Evolutionary conservation across 2,329 filamentous ascomycete genomes (phyloP), one percentile per base, ranked within the genome.

Genomic region (Phyllosticta paracitricarpa): DNA sequence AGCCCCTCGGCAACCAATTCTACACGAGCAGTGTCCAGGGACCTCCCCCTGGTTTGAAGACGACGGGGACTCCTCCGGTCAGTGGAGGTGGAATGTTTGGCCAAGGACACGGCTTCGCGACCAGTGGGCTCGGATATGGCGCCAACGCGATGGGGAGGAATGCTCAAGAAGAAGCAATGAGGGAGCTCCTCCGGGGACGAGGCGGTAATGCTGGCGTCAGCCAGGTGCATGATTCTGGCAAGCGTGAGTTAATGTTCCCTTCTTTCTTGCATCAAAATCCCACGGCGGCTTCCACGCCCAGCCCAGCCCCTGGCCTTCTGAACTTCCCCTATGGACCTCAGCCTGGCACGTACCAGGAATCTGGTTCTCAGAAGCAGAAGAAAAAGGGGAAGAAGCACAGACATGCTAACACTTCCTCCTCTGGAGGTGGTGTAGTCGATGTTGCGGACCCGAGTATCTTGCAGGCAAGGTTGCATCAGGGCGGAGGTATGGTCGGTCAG

Each of bases 391-490:
- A 96, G 87, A 97, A 97, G 91, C 93, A 97, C 84, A 95, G 92
- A 87, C 92, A 97, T 88, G 93, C 91, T 94, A 96, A 97, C 91
- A 97, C 93, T 93, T 96, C 92, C 89, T 97, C 93, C 87, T 96
- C 91, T 86, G 89, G 89, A 83, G 90, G 91, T 89, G 92, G 90
- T 83, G 86, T 97, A 93, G 92, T 95, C 82, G 92, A 97, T 95
- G 91, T 96, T 92, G 91, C 89, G 84, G 92, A 97, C 91, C 93
- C 93, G 84, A 96, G 91, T 84, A 97, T 97, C 84, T 87, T 97
- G 84, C 92, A 96, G 83, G 91, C 91, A 78, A 90, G 92, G 84
- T 89, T 96, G 84, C 92, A 95, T 79, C 89, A 94, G 81, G 87
- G 89, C 80, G 88, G 86, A 79, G 89, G 86, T 82, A 75, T 75